Base-by-base conservation (phyloP, 371 early-diverging fungal species). In the Mucor irregularis region DNA sequence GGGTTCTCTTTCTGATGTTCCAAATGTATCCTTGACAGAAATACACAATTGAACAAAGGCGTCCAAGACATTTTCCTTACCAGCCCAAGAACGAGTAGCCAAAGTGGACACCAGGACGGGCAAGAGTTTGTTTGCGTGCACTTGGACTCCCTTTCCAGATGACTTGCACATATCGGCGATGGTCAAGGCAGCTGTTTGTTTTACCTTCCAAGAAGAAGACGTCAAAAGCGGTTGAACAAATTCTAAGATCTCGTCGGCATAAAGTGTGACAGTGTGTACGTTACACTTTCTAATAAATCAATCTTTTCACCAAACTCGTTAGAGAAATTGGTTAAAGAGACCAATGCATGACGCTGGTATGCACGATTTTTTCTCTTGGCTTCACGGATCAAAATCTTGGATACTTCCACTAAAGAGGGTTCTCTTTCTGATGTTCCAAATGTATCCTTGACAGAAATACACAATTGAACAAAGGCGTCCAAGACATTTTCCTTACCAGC, bases 401-500 rank as follows among this genome's bases (percentile, higher is more conserved):
- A 69, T 10, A 84, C 75, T 14, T 80, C 76, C 0, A 69, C 73
- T 5, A 84, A 55, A 21, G 62, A 54, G 9, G 66, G 66, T 10
- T 64, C 66, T 17, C 55, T 58, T 13, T 58, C 66, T 2, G 58
- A 39, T 9, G 28, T 34, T 1, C 49, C 68, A 59, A 84, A 81
- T 62, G 66, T 17, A 0, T 55, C 74, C 44, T 83, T 84, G 40
- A 82, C 69, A 0, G 82, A 82, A 8, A 86, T 64, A 14, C 82
- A 78, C 1, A 90, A 62, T 13, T 74, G 73, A 1, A 83, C 83
- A 56, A 94, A 77, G 4, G 90, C 82, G 35, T 86, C 87, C 22
- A 94, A 70, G 4, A 94, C 85, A 21, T 78, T 73, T 56, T 94
- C 95, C 64, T 94, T 96, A 28, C 95, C 96, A 2, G 85, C 86